Percentiles rank a stretch among this genome's conserved stretches.
phyloP scores from a whole-genome alignment of 2,329 filamentous ascomycete genomes.

The Uncinocarpus reesii region DNA sequence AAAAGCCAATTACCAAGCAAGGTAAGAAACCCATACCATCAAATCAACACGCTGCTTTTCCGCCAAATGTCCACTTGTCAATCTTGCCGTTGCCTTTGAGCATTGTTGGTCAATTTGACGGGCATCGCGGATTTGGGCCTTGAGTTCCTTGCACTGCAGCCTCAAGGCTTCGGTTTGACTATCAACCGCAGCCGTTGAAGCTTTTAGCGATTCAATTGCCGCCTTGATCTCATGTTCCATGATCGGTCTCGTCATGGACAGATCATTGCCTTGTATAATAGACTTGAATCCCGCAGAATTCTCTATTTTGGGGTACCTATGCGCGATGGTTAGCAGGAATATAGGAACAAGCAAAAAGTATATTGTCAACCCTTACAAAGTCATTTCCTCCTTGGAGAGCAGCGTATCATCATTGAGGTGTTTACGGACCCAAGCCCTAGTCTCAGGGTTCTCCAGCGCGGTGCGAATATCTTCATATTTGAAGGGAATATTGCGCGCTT shows the following conservation, averaged over 20 bases:
- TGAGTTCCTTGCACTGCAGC: conserved; percentile 26
- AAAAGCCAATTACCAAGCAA: not conserved
- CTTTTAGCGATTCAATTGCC: conserved; percentile 29
- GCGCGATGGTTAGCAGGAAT: not conserved
- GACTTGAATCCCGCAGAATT: conserved; percentile 23
- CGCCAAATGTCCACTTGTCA: conserved; percentile 29
- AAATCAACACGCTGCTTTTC: conserved; percentile 27
- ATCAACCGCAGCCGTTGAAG: conserved; percentile 29
- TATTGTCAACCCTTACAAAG: conserved; percentile 23
- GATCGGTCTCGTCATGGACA: conserved; percentile 29
- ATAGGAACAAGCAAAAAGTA: not conserved
- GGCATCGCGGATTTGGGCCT: conserved; percentile 21
- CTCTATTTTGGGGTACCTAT: conserved; percentile 30
- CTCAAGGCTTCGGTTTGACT: conserved; percentile 27
- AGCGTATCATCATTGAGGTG: conserved; percentile 28
- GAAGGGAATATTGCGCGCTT: conserved; percentile 24
- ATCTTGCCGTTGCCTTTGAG: conserved; percentile 22
- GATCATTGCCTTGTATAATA: conserved; percentile 23
- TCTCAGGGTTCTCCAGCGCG: conserved; percentile 22
- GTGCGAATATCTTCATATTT: conserved; percentile 24
- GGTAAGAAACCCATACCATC: conserved; percentile 22
- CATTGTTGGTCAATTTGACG: conserved; percentile 21
- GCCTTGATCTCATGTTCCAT: conserved; percentile 31
- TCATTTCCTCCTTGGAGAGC: conserved; percentile 33
- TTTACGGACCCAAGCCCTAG: conserved; percentile 26